phyloP scores from a whole-genome alignment of 2,329 filamentous ascomycete genomes.

The Microdochium paspali region DNA sequence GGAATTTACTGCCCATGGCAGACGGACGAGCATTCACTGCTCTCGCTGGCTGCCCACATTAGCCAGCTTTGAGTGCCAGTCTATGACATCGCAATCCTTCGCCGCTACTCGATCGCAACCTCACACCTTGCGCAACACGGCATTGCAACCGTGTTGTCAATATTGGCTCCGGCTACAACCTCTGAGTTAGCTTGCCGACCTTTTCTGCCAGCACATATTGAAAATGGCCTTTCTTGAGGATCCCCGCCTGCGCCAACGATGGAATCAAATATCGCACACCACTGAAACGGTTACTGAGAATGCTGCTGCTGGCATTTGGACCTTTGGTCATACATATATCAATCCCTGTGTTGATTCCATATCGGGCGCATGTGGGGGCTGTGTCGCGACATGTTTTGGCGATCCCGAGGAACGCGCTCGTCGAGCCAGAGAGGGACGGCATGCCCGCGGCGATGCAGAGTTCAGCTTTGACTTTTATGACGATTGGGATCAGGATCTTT shows the following conservation, averaged over 20 bases:
- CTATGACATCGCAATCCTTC: no score
- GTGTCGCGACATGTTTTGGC: constrained; percentile 61
- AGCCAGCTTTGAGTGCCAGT: neutral
- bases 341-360: constrained; percentile 68
- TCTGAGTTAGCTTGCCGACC: no score
- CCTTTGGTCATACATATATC: constrained; percentile 79
- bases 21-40: neutral
- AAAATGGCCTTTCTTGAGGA: constrained; percentile 60
- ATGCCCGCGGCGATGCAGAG: constrained; percentile 57
- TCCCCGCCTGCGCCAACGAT: constrained; percentile 82
- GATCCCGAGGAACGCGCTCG: constrained; percentile 66
- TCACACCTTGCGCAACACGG: no score
- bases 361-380: constrained; percentile 58
- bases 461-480: constrained; percentile 96
- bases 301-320: constrained; percentile 85
- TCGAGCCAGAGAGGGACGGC: constrained; percentile 54
- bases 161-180: no score
- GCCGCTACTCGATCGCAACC: no score
- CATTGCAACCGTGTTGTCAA: no score
- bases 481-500: constrained; percentile 71
- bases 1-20: neutral
- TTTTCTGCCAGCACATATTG: no score
- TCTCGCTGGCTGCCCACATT: neutral
- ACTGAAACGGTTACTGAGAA: constrained; percentile 85
- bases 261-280: constrained; percentile 87